Evolutionary conservation across 176 grass and related monocot genomes (phyloP), one percentile per base, ranked within the genome.

Genomic region (Rhipidocladum racemiflorum): DNA sequence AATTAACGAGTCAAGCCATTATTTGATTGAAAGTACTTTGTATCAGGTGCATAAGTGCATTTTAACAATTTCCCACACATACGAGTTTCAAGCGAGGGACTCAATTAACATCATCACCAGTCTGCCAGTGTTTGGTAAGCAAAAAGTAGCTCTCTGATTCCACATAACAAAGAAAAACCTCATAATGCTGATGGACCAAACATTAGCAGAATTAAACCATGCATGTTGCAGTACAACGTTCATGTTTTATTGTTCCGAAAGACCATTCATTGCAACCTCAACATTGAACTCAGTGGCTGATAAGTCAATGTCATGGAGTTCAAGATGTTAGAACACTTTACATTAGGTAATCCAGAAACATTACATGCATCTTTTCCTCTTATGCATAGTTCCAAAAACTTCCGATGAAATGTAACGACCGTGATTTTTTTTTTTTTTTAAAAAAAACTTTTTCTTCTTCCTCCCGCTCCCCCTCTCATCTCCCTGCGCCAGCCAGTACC

Each of bases 171-270:
- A n/a, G n/a, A n/a, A n/a, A n/a, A n/a, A n/a, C n/a, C n/a, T n/a
- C n/a, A n/a, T n/a, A n/a, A n/a, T 43, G 36, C 36, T 70, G 44
- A 53, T 70, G 29, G 59, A 84, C 14, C 76, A 80, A 75, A 92
- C 85, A 81, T 85, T 87, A 9, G 81, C 64, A 81, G 68, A 72
- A 71, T 54, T 85, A 78, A 87, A 76, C 87, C 85, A 93, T 64
- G 84, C 71, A n/a, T n/a, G n/a, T n/a, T 77, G 74, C 66, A 20
- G 85, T 76, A 85, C 72, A 51, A 73, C 81, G 82, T 65, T 87
- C 87, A 70, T 73, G 70, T 78, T 84, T 87, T 60, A 77, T 28
- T 68, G 56, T 68, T 71, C 81, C 72, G 50, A 86, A 85, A 61
- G 89, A 73, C 21, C 66, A 85, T 65, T 63, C 49, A 77, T 46